Evolutionary conservation across 73 alveolate genomes (phyloP).

Genomic region (Uronychia binucleata): DNA sequence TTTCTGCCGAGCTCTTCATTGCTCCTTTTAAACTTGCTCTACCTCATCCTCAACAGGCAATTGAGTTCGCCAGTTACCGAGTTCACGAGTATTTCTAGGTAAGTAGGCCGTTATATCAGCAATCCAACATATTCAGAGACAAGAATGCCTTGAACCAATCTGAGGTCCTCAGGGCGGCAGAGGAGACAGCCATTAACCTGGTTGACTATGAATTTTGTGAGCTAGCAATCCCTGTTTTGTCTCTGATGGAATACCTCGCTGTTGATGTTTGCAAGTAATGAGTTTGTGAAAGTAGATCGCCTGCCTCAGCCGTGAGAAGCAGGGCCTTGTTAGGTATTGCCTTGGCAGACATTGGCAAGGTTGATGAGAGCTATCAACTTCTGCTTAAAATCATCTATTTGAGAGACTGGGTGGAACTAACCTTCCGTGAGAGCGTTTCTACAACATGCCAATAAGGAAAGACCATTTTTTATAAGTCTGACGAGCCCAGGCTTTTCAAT

Average conservation of each 20-base stretch:
- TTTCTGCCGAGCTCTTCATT: slow-evolving; percentile 44
- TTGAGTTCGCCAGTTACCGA: slow-evolving; percentile 68
- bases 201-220: slow-evolving; percentile 77
- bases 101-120: neutral
- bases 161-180: slow-evolving; percentile 74
- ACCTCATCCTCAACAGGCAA: slow-evolving; percentile 61
- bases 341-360: slow-evolving; percentile 84
- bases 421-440: slow-evolving; percentile 64
- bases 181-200: slow-evolving; percentile 72
- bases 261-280: slow-evolving; percentile 62
- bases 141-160: slow-evolving; percentile 79
- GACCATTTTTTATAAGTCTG: slow-evolving; percentile 70
- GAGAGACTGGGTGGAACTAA: slow-evolving; percentile 76
- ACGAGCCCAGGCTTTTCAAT: slow-evolving; percentile 73
- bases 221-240: slow-evolving; percentile 80
- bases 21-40: slow-evolving; percentile 37
- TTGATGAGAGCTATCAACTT: slow-evolving; percentile 81
- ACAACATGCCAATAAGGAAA: slow-evolving; percentile 73
- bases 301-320: slow-evolving; percentile 76
- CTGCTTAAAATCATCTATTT: slow-evolving; percentile 65
- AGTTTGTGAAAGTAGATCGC: slow-evolving; percentile 33
- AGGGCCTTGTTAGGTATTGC: slow-evolving; percentile 77
- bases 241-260: slow-evolving; percentile 84
- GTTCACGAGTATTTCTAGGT: slow-evolving; percentile 72
- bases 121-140: slow-evolving; percentile 63